Conservation (phyloP, 345 rosid genomes). For the Aurinia saxatilis region DNA sequence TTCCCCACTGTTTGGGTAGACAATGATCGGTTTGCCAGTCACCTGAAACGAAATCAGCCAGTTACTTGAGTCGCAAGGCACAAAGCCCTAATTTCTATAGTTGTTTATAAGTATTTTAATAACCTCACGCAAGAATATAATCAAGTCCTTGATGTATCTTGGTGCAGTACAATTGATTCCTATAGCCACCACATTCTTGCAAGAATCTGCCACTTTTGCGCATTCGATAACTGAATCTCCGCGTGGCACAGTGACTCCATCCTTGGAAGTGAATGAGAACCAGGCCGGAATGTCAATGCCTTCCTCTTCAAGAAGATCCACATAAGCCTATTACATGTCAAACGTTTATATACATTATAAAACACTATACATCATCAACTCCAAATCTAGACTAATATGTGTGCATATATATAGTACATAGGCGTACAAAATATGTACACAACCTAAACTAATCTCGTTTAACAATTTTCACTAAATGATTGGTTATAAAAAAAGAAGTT, state of each 20-base stretch:
- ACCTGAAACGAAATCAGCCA: slow-evolving; percentile 29
- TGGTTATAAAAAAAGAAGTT: too few species aligned
- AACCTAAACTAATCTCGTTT: background rate
- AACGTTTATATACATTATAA: background rate
- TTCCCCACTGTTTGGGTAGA: slow-evolving; percentile 90
- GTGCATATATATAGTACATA: too few species aligned
- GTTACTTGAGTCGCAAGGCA: slow-evolving; percentile 12
- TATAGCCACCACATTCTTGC: slow-evolving; percentile 59
- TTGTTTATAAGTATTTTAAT: background rate
- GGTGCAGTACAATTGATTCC: slow-evolving; percentile 92
- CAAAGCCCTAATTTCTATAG: background rate
- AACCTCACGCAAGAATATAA: slow-evolving; percentile 50
- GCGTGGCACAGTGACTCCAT: slow-evolving; percentile 58
- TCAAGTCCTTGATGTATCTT: slow-evolving; percentile 51
- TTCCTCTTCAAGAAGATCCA: slow-evolving; percentile 80
- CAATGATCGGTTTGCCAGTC: slow-evolving; percentile 54
- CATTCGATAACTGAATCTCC: slow-evolving; percentile 74
- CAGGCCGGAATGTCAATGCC: slow-evolving; percentile 62
- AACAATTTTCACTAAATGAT: too few species aligned
- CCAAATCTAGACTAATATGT: too few species aligned
- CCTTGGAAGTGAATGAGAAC: slow-evolving; percentile 74
- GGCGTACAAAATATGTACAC: background rate
- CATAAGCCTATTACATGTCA: slow-evolving; percentile 46
- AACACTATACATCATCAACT: too few species aligned
- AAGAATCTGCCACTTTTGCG: slow-evolving; percentile 63